A percentile compares a stretch with the other conserved stretches of the same genome.
Evolutionary conservation across 2,329 filamentous ascomycete species (phyloP).

Genomic region (Penicillium sp.): DNA sequence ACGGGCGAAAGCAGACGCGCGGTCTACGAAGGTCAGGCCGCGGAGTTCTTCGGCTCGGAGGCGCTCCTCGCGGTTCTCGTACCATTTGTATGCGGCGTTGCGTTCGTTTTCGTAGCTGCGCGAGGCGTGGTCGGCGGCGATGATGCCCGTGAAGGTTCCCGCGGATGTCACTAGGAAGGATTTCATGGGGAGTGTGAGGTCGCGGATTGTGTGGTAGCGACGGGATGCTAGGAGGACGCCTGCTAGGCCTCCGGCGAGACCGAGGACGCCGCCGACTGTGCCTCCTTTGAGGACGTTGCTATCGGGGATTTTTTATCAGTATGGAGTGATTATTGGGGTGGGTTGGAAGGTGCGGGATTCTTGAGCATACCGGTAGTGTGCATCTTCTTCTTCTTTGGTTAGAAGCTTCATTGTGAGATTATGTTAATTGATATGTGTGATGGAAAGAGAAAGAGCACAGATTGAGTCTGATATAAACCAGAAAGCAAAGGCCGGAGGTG

Average conservation of each 20-base stretch:
- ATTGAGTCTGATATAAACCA: slow-evolving; percentile 9
- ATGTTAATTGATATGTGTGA: not conserved
- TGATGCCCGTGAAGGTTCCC: slow-evolving; percentile 81
- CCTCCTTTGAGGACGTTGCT: slow-evolving; percentile 76
- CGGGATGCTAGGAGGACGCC: slow-evolving; percentile 65
- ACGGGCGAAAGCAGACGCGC: slow-evolving; percentile 67
- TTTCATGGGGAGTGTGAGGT: slow-evolving; percentile 83
- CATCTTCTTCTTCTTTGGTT: slow-evolving; percentile 85
- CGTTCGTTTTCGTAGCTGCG: slow-evolving; percentile 66
- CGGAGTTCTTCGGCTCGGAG: slow-evolving; percentile 52
- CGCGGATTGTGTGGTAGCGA: slow-evolving; percentile 73
- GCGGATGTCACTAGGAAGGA: slow-evolving; percentile 81
- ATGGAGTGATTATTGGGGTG: slow-evolving; percentile 12
- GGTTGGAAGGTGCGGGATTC: not conserved
- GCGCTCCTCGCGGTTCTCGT: slow-evolving; percentile 58
- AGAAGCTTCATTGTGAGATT: slow-evolving; percentile 89
- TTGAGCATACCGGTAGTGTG: slow-evolving; percentile 66
- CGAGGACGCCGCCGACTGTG: slow-evolving; percentile 64
- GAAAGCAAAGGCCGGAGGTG: slow-evolving; percentile 22
- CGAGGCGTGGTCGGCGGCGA: slow-evolving; percentile 73
- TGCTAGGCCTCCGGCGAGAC: slow-evolving; percentile 62
- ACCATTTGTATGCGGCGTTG: slow-evolving; percentile 66
- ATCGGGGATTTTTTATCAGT: slow-evolving; percentile 17
- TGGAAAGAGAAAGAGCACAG: not conserved
- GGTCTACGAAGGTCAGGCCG: slow-evolving; percentile 57